phyloP scores from a whole-genome alignment of 2,329 filamentous ascomycete genomes.

The Amylocarpus encephaloides region DNA sequence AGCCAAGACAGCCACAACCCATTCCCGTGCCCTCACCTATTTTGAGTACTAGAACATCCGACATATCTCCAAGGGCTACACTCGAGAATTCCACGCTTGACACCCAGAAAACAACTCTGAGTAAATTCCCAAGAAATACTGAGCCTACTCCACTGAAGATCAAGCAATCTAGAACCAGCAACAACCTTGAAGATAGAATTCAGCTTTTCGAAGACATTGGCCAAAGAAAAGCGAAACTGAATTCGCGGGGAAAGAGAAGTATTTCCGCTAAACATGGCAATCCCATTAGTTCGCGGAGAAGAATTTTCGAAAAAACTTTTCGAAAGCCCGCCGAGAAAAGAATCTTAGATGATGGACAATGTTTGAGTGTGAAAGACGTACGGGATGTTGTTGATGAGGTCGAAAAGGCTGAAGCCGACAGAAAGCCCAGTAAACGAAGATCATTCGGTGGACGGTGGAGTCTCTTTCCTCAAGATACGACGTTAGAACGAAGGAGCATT shows the following conservation, averaged over 20 bases:
- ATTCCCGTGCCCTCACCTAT: background rate
- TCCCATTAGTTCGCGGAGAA: slow-evolving; percentile 10
- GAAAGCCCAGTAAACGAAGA: slow-evolving; percentile 4
- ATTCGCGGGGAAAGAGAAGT: slow-evolving; percentile 3
- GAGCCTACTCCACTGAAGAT: background rate
- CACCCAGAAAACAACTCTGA: too few relatives aligned
- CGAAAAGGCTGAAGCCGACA: slow-evolving; percentile 1
- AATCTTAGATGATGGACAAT: background rate
- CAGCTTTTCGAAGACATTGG: slow-evolving; percentile 21
- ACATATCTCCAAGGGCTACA: slow-evolving; percentile 1
- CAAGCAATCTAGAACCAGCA: background rate
- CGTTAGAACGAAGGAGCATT: background rate
- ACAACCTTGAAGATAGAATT: slow-evolving; percentile 23
- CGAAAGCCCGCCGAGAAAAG: slow-evolving; percentile 3
- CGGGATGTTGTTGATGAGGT: slow-evolving; percentile 11
- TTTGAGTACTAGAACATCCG: background rate
- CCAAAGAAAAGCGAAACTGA: background rate
- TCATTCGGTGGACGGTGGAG: slow-evolving; percentile 12
- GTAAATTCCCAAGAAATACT: too few relatives aligned
- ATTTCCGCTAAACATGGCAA: slow-evolving; percentile 13
- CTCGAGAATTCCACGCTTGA: background rate
- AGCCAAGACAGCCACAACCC: background rate
- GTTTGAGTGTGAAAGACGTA: slow-evolving; percentile 9
- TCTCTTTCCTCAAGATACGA: background rate
- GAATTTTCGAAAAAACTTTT: slow-evolving; percentile 15